Percentiles rank a stretch among this genome's conserved stretches.
Conservation (phyloP, 140 eudicot species). For the Erigeron philadelphicus region DNA sequence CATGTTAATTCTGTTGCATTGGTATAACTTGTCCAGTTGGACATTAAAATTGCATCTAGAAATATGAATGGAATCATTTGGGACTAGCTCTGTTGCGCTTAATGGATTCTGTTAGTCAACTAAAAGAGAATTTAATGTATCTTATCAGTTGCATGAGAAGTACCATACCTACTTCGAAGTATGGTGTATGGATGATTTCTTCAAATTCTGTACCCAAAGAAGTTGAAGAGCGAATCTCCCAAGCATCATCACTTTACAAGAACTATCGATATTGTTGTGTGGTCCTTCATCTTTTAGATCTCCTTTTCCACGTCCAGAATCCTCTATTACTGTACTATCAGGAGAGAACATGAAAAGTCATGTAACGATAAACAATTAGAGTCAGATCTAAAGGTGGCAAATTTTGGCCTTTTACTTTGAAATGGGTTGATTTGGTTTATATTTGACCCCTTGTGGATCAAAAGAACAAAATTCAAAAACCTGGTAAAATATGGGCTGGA, state of each 20-base stretch:
- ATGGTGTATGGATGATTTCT: slow-evolving; percentile 26
- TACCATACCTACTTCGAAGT: slow-evolving; percentile 34
- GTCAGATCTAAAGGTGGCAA: background rate
- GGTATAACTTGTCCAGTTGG: background rate
- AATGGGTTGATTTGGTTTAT: background rate
- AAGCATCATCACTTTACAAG: slow-evolving; percentile 53
- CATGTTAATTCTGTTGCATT: slow-evolving; percentile 12
- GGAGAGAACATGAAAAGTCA: background rate
- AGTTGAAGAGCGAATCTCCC: slow-evolving; percentile 52
- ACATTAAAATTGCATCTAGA: background rate
- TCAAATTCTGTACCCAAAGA: slow-evolving; percentile 28
- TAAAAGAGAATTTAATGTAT: background rate
- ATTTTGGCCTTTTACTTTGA: background rate
- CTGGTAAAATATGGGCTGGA: background rate
- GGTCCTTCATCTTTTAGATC: slow-evolving; percentile 19
- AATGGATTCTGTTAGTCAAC: background rate
- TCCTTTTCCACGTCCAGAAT: slow-evolving; percentile 19
- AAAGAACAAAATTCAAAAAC: background rate
- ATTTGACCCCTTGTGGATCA: background rate
- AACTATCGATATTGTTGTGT: slow-evolving; percentile 18
- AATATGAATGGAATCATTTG: background rate
- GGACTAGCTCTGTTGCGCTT: slow-evolving; percentile 6
- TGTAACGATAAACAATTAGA: background rate
- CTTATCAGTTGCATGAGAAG: slow-evolving; percentile 13
- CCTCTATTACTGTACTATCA: slow-evolving; percentile 23